A percentile compares a stretch with the other conserved stretches of the same genome.
These are phyloP conservation scores for Ceratopteris richardii DNA, from an alignment of 75 land plant species.

Conservation along the genomic window DNA sequence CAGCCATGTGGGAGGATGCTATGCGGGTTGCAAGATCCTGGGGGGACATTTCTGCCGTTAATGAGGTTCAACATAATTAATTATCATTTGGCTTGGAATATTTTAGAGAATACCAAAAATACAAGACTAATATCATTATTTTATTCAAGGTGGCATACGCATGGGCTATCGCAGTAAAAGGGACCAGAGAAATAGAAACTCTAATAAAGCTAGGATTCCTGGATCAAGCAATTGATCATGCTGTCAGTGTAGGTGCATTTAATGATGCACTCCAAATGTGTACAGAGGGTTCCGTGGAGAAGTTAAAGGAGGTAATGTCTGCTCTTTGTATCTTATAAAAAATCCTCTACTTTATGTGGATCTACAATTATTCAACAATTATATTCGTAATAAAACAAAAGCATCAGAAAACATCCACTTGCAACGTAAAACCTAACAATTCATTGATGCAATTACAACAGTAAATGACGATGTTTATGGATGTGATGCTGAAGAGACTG, in stretches of 20 bases:
- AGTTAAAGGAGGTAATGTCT: slow-evolving; percentile 23
- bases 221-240: slow-evolving; percentile 36
- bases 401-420: too few species aligned
- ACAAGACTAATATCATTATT: too few species aligned
- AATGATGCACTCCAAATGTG: slow-evolving; percentile 35
- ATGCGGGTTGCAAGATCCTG: slow-evolving; percentile 32
- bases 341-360: neutral
- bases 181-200: slow-evolving; percentile 20
- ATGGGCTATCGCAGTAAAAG: slow-evolving; percentile 31
- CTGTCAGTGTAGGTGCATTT: slow-evolving; percentile 26
- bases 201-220: slow-evolving; percentile 33
- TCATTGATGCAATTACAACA: too few species aligned
- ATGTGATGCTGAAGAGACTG: too few species aligned
- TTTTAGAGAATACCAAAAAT: neutral
- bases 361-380: too few species aligned
- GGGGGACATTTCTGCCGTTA: slow-evolving; percentile 25
- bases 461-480: too few species aligned
- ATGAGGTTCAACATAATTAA: slow-evolving; percentile 16
- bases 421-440: too few species aligned
- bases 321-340: slow-evolving; percentile 4
- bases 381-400: too few species aligned
- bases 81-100: neutral
- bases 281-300: slow-evolving; percentile 17
- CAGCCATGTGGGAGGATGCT: slow-evolving; percentile 38
- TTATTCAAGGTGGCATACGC: slow-evolving; percentile 29